phyloP scores from a whole-genome alignment of 208 protist species.

The Leishmania amazonensis region DNA sequence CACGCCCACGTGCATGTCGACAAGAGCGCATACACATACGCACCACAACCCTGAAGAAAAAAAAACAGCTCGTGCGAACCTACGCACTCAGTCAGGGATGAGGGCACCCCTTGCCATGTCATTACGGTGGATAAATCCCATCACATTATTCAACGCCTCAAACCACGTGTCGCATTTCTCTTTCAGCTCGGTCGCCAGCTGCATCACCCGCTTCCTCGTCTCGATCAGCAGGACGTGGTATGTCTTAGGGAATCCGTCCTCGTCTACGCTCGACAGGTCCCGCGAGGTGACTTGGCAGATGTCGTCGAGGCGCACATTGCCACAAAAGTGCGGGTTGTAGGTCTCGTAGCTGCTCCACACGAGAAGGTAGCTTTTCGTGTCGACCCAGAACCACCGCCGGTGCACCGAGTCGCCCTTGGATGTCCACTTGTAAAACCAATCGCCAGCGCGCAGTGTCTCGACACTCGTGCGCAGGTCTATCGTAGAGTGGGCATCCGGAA shows the following conservation, averaged over 20 bases:
- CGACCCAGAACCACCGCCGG: constrained; percentile 81
- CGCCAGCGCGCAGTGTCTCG: constrained; percentile 59
- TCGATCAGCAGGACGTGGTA: constrained; percentile 82
- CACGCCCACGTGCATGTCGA: not conserved
- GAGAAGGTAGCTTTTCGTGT: constrained; percentile 72
- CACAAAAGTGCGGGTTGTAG: constrained; percentile 54
- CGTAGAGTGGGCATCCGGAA: constrained; percentile 56
- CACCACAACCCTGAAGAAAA: not conserved
- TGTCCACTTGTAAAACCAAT: constrained; percentile 91
- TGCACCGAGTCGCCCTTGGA: constrained; percentile 44
- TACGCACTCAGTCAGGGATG: constrained; percentile 34
- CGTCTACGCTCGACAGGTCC: constrained; percentile 50
- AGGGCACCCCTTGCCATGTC: constrained; percentile 44
- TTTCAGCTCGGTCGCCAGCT: constrained; percentile 72
- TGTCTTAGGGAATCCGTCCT: constrained; percentile 51
- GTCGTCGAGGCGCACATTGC: constrained; percentile 60
- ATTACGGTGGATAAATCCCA: constrained; percentile 63
- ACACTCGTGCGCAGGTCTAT: constrained; percentile 73
- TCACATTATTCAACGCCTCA: constrained; percentile 79
- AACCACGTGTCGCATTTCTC: constrained; percentile 80
- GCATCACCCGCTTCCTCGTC: constrained; percentile 61
- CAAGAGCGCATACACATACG: not conserved
- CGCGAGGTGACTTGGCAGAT: constrained; percentile 61
- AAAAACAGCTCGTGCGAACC: not conserved
- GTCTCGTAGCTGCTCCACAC: constrained; percentile 78